Evolutionary conservation across 2,329 filamentous ascomycete genomes (phyloP).

Genomic region (Penicillium sp.): DNA sequence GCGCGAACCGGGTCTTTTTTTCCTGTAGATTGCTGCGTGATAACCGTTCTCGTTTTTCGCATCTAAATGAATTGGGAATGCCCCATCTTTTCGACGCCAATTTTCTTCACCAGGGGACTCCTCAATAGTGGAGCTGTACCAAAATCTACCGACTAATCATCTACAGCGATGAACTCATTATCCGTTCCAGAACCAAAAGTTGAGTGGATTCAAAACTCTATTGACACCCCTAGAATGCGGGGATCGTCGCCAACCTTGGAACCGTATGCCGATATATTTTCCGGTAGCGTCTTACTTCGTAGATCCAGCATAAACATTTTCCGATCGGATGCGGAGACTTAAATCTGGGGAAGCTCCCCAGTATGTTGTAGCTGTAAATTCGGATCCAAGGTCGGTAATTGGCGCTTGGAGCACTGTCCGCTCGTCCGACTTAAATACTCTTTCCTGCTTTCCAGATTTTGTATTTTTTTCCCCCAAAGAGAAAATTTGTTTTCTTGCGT

Average conservation of each 20-base stretch:
- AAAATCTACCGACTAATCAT: no score
- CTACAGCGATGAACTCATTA: no score
- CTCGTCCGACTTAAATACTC: background rate
- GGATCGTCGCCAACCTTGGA: background rate
- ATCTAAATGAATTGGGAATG: no score
- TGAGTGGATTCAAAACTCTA: background rate
- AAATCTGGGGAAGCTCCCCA: background rate
- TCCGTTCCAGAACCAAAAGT: no score
- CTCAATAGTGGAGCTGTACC: no score
- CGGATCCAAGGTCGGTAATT: background rate
- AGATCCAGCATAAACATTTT: background rate
- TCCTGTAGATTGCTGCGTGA: no score
- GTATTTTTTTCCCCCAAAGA: no score
- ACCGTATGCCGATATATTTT: background rate
- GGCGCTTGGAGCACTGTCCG: background rate
- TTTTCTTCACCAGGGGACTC: no score
- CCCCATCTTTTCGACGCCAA: no score
- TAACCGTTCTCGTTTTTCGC: no score
- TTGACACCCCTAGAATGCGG: background rate
- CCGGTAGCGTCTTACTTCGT: background rate
- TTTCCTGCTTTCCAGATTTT: background rate
- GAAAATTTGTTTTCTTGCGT: no score
- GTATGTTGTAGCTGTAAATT: background rate
- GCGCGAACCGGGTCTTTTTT: no score
- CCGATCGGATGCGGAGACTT: background rate